Percentiles rank a stretch among this genome's conserved stretches.
Evolutionary conservation across 805 yeast genomes (phyloP).

Genomic region (Candida quercuum): DNA sequence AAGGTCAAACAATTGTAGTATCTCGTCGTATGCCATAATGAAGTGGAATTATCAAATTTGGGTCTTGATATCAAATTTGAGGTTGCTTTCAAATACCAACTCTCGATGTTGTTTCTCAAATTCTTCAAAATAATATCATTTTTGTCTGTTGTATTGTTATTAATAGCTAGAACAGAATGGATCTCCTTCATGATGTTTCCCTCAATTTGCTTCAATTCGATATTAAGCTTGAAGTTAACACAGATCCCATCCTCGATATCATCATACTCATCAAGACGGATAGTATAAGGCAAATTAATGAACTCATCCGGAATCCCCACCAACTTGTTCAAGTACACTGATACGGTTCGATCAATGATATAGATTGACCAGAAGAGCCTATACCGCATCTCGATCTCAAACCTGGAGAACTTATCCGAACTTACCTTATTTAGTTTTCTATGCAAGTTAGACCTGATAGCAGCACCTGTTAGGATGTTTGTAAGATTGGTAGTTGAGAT

Average conservation of each 20-base stretch:
- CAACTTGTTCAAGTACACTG: conserved; percentile 47
- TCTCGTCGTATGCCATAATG: conserved; percentile 33
- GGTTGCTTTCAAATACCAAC: conserved; percentile 28
- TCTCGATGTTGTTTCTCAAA: conserved; percentile 24
- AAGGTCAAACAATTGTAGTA: conserved; percentile 42
- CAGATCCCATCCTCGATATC: conserved; percentile 36
- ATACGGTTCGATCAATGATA: conserved; percentile 42
- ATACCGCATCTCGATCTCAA: conserved; percentile 34
- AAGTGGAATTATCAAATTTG: conserved; percentile 2
- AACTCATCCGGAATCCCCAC: conserved; percentile 46
- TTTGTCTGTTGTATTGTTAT: conserved; percentile 9
- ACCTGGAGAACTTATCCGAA: conserved; percentile 11
- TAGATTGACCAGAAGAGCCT: conserved; percentile 46
- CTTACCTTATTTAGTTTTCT: conserved; percentile 25
- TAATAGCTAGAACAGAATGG: conserved; percentile 40
- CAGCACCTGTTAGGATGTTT: conserved; percentile 41
- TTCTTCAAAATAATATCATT: conserved; percentile 11
- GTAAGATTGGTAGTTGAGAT: conserved; percentile 48
- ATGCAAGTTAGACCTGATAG: conserved; percentile 43
- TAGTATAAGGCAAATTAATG: conserved; percentile 42
- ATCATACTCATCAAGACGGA: conserved; percentile 26
- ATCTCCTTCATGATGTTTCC: conserved; percentile 41
- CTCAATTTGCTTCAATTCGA: conserved; percentile 42
- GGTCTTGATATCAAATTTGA: conserved; percentile 3
- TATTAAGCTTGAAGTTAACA: conserved; percentile 33